Conservation (phyloP, 352 stramenopile species). For the Globisporangium paroecandrum region DNA sequence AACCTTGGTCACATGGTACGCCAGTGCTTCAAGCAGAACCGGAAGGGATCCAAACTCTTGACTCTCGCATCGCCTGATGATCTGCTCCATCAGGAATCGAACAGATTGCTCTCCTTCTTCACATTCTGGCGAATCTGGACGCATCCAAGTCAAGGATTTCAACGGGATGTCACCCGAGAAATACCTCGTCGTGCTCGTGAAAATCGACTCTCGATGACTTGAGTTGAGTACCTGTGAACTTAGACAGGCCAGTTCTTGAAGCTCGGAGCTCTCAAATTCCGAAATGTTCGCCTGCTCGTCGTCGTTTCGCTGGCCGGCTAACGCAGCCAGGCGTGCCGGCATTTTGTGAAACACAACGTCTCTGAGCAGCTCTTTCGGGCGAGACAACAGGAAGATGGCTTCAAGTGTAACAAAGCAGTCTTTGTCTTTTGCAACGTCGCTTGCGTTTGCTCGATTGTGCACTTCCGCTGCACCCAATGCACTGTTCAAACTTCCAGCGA, state of each 20-base stretch:
- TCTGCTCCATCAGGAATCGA: constrained; percentile 25
- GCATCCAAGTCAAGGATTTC: constrained; percentile 32
- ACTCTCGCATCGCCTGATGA: constrained; percentile 20
- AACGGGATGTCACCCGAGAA: constrained; percentile 20
- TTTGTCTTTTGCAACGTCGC: not conserved
- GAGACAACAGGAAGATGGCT: constrained; percentile 23
- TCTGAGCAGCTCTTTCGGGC: constrained; percentile 19
- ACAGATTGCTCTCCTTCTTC: constrained; percentile 20
- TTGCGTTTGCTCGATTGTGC: not conserved
- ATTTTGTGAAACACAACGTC: constrained; percentile 13
- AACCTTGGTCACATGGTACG: constrained; percentile 22
- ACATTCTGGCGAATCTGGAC: constrained; percentile 3
- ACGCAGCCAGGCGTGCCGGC: constrained; percentile 16
- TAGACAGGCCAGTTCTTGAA: constrained; percentile 24
- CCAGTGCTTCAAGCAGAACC: constrained; percentile 23
- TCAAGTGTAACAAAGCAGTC: constrained; percentile 19
- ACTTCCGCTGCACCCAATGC: not conserved
- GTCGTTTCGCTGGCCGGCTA: constrained; percentile 12
- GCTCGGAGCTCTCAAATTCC: constrained; percentile 7
- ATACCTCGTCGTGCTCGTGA: constrained; percentile 19
- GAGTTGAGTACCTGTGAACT: constrained; percentile 19
- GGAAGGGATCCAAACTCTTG: constrained; percentile 20
- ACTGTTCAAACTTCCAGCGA: not conserved
- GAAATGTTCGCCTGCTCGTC: not conserved
- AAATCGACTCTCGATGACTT: constrained; percentile 20